Conservation (phyloP, 768 basidiomycete genomes). For the Podaxis carcinomalis region DNA sequence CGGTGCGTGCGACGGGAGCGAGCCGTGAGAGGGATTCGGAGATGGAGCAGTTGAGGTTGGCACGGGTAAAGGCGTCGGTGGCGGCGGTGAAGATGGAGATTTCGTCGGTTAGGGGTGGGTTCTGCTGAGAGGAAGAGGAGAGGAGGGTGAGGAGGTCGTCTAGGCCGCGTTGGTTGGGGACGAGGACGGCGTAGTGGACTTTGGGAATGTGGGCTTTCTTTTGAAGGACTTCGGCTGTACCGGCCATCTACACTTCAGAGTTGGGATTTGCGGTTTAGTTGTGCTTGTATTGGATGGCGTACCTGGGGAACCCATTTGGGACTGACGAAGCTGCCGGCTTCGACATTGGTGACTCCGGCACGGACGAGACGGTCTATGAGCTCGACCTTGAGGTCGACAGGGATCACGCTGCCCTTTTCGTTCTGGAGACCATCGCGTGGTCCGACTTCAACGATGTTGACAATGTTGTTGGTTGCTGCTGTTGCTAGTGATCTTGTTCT, state of each 20-base stretch:
- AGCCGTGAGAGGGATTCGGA: slow-evolving; percentile 66
- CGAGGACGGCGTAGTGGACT: slow-evolving; percentile 73
- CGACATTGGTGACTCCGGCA: slow-evolving; percentile 69
- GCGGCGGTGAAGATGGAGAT: slow-evolving; percentile 89
- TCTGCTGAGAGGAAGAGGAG: slow-evolving; percentile 35
- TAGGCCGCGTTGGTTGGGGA: slow-evolving; percentile 78
- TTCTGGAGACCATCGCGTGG: slow-evolving; percentile 93
- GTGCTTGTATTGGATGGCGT: slow-evolving; percentile 14
- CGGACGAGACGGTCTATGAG: slow-evolving; percentile 70
- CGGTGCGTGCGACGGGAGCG: slow-evolving; percentile 55
- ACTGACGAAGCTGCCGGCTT: slow-evolving; percentile 88
- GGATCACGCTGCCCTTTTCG: slow-evolving; percentile 62
- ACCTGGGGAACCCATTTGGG: slow-evolving; percentile 94
- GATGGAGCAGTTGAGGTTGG: slow-evolving; percentile 78
- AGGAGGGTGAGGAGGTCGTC: slow-evolving; percentile 63
- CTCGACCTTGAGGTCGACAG: slow-evolving; percentile 71
- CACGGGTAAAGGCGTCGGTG: slow-evolving; percentile 79
- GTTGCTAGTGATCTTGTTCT: slow-evolving; percentile 9
- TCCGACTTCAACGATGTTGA: slow-evolving; percentile 84
- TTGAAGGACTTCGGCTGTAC: slow-evolving; percentile 71
- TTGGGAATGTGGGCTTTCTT: slow-evolving; percentile 39
- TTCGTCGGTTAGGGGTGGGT: slow-evolving; percentile 65
- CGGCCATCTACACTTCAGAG: slow-evolving; percentile 66
- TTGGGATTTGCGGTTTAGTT: background rate
- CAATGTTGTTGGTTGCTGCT: slow-evolving; percentile 27